phyloP scores from a whole-genome alignment of 768 basidiomycete species.

The Paxillus involutus region DNA sequence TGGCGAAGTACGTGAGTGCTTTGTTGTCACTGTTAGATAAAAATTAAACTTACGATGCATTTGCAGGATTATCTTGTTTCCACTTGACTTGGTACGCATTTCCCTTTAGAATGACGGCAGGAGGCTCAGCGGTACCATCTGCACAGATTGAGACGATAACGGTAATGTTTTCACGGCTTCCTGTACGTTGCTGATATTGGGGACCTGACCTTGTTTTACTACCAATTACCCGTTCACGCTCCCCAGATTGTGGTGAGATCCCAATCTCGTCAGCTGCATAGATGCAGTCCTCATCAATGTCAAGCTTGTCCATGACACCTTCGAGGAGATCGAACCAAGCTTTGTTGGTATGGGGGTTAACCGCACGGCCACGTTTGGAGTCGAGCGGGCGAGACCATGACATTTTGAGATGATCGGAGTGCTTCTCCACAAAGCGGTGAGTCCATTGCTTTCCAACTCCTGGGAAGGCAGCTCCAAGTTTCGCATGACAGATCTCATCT shows the following conservation, averaged over 20 bases:
- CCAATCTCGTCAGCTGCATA: constrained; percentile 21
- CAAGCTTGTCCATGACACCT: constrained; percentile 8
- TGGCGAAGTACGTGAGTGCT: constrained; percentile 9
- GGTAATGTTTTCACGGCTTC: constrained; percentile 25
- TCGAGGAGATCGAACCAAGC: constrained; percentile 36
- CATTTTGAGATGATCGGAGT: constrained; percentile 26
- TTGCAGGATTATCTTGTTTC: constrained; percentile 11
- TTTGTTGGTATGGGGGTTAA: constrained; percentile 36
- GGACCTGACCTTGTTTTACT: neutral
- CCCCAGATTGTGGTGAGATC: constrained; percentile 6
- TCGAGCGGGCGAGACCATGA: constrained; percentile 35
- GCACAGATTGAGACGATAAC: constrained; percentile 41
- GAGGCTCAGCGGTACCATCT: constrained; percentile 36
- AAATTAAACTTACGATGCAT: constrained; percentile 21
- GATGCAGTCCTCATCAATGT: constrained; percentile 6
- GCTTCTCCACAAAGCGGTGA: constrained; percentile 25
- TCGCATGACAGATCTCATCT: no score
- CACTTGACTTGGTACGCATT: constrained; percentile 14
- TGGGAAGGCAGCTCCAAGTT: constrained; percentile 32
- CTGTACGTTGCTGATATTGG: constrained; percentile 21
- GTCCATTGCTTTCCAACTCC: constrained; percentile 41
- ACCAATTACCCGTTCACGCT: constrained; percentile 6
- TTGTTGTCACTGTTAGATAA: no score
- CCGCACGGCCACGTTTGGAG: constrained; percentile 31
- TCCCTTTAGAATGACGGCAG: constrained; percentile 33